These are phyloP conservation scores for Neurospora crassa DNA, from an alignment of 2,329 filamentous ascomycete species.

Conservation along the genomic window DNA sequence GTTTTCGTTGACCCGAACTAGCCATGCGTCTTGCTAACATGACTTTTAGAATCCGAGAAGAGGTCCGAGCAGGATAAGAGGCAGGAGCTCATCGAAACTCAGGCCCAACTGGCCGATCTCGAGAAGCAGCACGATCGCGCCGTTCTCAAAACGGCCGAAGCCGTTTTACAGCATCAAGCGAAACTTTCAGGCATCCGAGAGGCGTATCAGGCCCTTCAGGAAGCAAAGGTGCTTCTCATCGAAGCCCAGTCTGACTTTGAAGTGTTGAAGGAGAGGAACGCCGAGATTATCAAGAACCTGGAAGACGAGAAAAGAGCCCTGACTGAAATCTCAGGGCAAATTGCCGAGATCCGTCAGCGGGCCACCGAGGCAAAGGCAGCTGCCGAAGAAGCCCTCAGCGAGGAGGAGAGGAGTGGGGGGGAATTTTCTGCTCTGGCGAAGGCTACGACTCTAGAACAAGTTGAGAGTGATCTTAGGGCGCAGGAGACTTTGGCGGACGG, in stretches of 20 bases:
- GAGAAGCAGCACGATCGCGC: constrained; percentile 38
- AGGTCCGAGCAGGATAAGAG: constrained; percentile 22
- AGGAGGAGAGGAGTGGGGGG: constrained; percentile 29
- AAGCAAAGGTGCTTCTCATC: constrained; percentile 60
- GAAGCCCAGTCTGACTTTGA: constrained; percentile 77
- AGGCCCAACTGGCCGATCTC: constrained; percentile 30
- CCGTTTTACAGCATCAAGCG: constrained; percentile 43
- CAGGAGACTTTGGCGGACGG: constrained; percentile 69
- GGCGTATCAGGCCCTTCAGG: constrained; percentile 54
- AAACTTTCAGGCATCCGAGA: constrained; percentile 52
- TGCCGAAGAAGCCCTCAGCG: constrained; percentile 30
- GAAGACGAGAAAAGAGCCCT: constrained; percentile 35
- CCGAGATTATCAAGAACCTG: constrained; percentile 44
- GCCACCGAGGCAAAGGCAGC: constrained; percentile 26
- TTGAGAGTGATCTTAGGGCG: constrained; percentile 65
- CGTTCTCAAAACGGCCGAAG: constrained; percentile 45
- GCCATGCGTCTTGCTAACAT: constrained; percentile 3
- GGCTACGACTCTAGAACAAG: constrained; percentile 47
- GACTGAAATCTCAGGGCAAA: constrained; percentile 27
- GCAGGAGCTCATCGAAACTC: constrained; percentile 10
- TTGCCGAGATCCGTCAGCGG: constrained; percentile 28
- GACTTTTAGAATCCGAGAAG: constrained; percentile 25
- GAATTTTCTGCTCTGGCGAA: constrained; percentile 34
- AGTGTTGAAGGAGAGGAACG: constrained; percentile 57
- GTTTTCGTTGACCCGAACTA: constrained; percentile 16